Evolutionary conservation across 2,329 filamentous ascomycete species (phyloP).

Genomic region (Anthostomella pinea): DNA sequence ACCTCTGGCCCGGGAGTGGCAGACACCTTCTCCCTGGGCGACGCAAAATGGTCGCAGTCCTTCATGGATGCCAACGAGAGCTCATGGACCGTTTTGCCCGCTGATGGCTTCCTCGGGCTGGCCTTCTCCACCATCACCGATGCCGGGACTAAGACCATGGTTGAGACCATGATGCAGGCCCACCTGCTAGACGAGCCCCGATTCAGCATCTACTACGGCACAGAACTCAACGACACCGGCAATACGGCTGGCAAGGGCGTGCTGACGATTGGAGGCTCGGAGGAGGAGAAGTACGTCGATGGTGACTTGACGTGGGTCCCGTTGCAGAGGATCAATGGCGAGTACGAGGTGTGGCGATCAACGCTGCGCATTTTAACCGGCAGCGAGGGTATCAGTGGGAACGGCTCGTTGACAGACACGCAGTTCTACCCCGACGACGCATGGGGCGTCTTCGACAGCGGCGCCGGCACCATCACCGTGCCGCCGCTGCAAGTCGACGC

Average conservation of each 20-base stretch:
- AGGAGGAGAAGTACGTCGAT: conserved; percentile 29
- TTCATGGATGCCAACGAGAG: conserved; percentile 32
- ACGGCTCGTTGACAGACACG: conserved; percentile 3
- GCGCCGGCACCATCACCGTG: conserved; percentile 27
- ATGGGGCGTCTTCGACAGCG: conserved; percentile 33
- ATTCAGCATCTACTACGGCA: conserved; percentile 33
- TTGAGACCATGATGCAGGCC: conserved; percentile 32
- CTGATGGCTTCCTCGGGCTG: conserved; percentile 36
- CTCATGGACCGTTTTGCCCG: conserved; percentile 28
- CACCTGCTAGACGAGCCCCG: conserved; percentile 30
- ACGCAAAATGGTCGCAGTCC: conserved; percentile 24
- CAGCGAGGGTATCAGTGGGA: not conserved
- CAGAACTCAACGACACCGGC: conserved; percentile 14
- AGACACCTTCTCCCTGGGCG: conserved; percentile 24
- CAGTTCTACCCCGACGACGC: conserved; percentile 7
- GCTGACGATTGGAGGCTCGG: conserved; percentile 33
- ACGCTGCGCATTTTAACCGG: conserved; percentile 16
- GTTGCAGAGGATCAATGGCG: conserved; percentile 6
- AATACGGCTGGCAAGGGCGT: conserved; percentile 23
- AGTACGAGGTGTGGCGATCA: conserved; percentile 34
- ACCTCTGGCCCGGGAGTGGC: conserved; percentile 24
- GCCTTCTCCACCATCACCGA: conserved; percentile 33
- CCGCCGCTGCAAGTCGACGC: conserved; percentile 21
- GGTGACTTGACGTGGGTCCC: conserved; percentile 24
- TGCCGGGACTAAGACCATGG: conserved; percentile 28